Evolutionary conservation across 164 flowering plant species (phyloP).

Genomic region (Aristolochia fimbriata): DNA sequence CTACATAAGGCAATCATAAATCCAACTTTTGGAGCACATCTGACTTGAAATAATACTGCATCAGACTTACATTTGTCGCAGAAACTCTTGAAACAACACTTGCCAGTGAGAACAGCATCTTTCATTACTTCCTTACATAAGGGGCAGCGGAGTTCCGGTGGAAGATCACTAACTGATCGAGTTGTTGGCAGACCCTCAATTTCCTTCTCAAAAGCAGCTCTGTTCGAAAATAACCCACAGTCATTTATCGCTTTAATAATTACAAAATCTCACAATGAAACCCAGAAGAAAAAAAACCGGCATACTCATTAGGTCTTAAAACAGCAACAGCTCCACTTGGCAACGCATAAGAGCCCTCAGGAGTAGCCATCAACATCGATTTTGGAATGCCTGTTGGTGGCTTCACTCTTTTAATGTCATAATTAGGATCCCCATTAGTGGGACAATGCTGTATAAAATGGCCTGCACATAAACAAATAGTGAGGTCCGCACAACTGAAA

Average conservation of each 20-base stretch:
- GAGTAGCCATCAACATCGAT: slow-evolving; percentile 85
- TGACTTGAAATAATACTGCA: neutral
- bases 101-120: slow-evolving; percentile 97
- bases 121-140: slow-evolving; percentile 94
- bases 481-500: neutral
- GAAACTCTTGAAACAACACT: slow-evolving; percentile 88
- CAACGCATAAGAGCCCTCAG: slow-evolving; percentile 96
- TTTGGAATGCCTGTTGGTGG: slow-evolving; percentile 97
- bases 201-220: slow-evolving; percentile 97
- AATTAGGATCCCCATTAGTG: slow-evolving; percentile 93
- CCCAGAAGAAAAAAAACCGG: neutral
- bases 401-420: slow-evolving; percentile 70
- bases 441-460: slow-evolving; percentile 98
- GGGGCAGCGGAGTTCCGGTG: slow-evolving; percentile 90
- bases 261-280: neutral
- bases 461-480: slow-evolving; percentile 28
- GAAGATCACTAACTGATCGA: slow-evolving; percentile 67
- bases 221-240: slow-evolving; percentile 14
- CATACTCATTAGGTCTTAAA: slow-evolving; percentile 91
- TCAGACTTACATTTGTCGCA: slow-evolving; percentile 79
- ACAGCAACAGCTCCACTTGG: slow-evolving; percentile 89
- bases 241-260: neutral
- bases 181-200: slow-evolving; percentile 88
- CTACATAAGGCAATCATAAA: too few species aligned
- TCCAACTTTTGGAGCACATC: too few species aligned